phyloP scores from a whole-genome alignment of 2,329 filamentous ascomycete species.

The Neurospora sp. region DNA sequence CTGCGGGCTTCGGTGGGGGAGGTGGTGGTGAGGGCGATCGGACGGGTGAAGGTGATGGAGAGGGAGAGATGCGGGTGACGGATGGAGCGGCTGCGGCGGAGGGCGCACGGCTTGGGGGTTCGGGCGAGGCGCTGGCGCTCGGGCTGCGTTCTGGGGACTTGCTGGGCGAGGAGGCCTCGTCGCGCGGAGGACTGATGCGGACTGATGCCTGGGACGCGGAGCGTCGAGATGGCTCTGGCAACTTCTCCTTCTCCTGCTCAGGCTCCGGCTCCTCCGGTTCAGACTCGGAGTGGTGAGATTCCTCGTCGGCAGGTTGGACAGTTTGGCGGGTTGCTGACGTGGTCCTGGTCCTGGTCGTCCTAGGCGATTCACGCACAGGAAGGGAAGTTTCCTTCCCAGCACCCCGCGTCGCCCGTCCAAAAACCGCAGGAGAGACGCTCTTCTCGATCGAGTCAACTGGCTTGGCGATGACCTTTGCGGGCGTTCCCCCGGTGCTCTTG shows the following conservation, averaged over 20 bases:
- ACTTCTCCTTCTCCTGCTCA: neutral
- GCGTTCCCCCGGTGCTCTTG: constrained; percentile 13
- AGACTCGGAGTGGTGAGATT: neutral
- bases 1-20: constrained; percentile 11
- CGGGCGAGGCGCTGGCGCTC: constrained; percentile 1
- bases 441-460: neutral
- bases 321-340: neutral
- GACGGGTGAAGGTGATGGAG: neutral
- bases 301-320: neutral
- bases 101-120: neutral
- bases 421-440: neutral
- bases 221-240: neutral
- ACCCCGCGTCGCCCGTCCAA: neutral
- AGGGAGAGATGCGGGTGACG: constrained; percentile 1
- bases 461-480: neutral
- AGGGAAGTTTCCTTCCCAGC: neutral
- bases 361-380: neutral
- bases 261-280: neutral
- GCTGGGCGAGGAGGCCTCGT: neutral
- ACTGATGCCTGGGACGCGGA: neutral
- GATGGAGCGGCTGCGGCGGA: neutral
- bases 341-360: constrained; percentile 15
- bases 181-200: neutral
- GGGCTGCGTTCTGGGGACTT: neutral
- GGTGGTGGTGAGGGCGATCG: constrained; percentile 5